Base-by-base conservation (phyloP, 345 rosid genomes). In the Citrus trifoliata region DNA sequence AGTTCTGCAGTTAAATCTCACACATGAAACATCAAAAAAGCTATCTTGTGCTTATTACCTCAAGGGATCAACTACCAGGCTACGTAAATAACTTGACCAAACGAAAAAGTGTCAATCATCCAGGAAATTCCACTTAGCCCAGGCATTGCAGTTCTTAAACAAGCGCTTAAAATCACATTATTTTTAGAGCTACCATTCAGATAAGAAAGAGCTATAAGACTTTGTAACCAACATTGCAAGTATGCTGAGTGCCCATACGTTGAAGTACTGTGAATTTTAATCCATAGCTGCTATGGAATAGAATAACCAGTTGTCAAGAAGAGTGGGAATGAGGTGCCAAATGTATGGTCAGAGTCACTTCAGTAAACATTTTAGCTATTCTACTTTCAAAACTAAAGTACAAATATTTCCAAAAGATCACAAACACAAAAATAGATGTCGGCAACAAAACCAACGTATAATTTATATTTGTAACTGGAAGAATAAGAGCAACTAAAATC, bases 1-100 rank as follows among this genome's bases (percentile, higher is more conserved):
- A 92, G 93, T 51, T 93, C 94, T 93, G 92, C 67, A 42, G 81
- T 27, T 67, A 19, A 60, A 53, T 53, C 58, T 67, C 6, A 46
- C 5, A 61, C 19, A 42, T 3, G 63, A 16, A 48, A 58, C n/a
- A 66, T 16, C 37, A 71, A 60, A 5, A 73, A 59, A 37, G 25
- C 21, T n/a, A 30, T 30, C 28, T 73, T 9, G 1, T 35, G 51
- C 61, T 10, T 25, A n/a, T 22, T 56, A 59, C 25, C 1, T 64
- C 61, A 40, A 62, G 21, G 32, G 3, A 73, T 59, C 28, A 59
- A 33, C 76, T 32, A 35, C 65, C 27, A n/a, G 32, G 59, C 76
- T 38, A 35, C 24, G 5, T 32, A 71, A 71, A 63, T 30, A 7
- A 46, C 56, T 10, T 51, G 55, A 46, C 58, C 30, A 25, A 69